A percentile compares a stretch with the other conserved stretches of the same genome.
Evolutionary conservation across 148 eudicot species (phyloP).

Genomic region (Chenopodium suecicum): DNA sequence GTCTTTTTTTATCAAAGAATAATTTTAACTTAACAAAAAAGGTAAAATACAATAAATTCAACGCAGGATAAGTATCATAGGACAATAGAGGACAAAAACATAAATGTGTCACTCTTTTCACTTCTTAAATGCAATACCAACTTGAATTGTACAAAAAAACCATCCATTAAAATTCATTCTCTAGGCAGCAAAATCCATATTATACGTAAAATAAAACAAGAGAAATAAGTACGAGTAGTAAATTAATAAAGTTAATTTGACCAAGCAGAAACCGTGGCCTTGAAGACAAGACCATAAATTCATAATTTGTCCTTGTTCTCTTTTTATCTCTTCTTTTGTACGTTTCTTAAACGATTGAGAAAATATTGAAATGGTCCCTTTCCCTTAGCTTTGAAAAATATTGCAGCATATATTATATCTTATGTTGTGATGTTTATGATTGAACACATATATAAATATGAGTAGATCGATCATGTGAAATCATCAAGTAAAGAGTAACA

Average conservation of each 20-base stretch:
- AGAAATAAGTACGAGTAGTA: neutral
- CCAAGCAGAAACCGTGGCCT: constrained; percentile 2
- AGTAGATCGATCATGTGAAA: neutral
- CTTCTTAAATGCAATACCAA: neutral
- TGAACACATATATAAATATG: neutral
- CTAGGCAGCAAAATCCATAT: neutral
- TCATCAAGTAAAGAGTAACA: neutral
- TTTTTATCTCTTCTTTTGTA: neutral
- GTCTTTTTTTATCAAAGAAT: no score
- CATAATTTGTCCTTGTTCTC: neutral
- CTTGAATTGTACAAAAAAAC: neutral
- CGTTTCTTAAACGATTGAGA: constrained; percentile 13
- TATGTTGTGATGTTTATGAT: neutral
- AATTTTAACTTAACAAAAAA: no score
- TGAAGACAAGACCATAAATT: constrained; percentile 3
- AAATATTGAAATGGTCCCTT: neutral
- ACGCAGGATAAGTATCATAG: neutral
- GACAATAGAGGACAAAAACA: constrained; percentile 2
- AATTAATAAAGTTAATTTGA: neutral
- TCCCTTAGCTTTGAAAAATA: neutral
- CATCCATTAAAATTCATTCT: neutral
- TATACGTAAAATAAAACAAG: neutral
- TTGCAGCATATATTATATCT: neutral
- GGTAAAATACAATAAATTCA: neutral
- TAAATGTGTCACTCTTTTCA: neutral